phyloP scores from a whole-genome alignment of 169 alveolate genomes.

The Babesia gibsoni region DNA sequence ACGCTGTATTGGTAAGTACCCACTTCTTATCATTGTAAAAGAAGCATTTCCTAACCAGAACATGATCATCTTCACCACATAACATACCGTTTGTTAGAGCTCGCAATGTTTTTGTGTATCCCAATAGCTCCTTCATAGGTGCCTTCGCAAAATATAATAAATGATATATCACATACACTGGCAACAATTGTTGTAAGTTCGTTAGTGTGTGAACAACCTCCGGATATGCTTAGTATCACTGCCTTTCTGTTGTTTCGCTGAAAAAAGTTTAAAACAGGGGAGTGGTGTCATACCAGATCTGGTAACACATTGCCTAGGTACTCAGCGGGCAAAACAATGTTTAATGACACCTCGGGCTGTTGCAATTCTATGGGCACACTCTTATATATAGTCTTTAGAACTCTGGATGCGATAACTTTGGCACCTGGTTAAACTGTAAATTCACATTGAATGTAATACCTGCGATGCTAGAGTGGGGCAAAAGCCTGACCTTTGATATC shows the following conservation, averaged over 20 bases:
- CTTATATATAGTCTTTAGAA: constrained; percentile 19
- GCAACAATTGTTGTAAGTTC: constrained; percentile 8
- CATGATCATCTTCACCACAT: not conserved
- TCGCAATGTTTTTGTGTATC: constrained; percentile 29
- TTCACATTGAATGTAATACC: not conserved
- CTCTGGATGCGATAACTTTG: constrained; percentile 24
- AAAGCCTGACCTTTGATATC: constrained; percentile 12
- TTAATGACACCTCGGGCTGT: constrained; percentile 24
- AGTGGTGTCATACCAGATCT: constrained; percentile 13
- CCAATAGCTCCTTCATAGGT: constrained; percentile 32
- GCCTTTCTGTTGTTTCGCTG: constrained; percentile 26
- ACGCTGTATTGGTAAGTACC: not conserved
- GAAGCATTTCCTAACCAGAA: constrained; percentile 37
- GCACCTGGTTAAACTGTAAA: constrained; percentile 13
- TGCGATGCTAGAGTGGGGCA: constrained; percentile 23
- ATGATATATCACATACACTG: not conserved
- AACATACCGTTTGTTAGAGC: constrained; percentile 23
- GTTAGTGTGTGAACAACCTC: not conserved
- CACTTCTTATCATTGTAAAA: constrained; percentile 23
- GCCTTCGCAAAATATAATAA: not conserved
- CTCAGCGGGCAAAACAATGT: constrained; percentile 15
- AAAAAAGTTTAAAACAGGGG: not conserved
- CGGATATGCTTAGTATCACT: not conserved
- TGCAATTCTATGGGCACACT: constrained; percentile 11
- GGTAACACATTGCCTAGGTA: constrained; percentile 25